These are phyloP conservation scores for Camillea tinctor DNA, from an alignment of 2,329 filamentous ascomycete genomes.

Conservation along the genomic window DNA sequence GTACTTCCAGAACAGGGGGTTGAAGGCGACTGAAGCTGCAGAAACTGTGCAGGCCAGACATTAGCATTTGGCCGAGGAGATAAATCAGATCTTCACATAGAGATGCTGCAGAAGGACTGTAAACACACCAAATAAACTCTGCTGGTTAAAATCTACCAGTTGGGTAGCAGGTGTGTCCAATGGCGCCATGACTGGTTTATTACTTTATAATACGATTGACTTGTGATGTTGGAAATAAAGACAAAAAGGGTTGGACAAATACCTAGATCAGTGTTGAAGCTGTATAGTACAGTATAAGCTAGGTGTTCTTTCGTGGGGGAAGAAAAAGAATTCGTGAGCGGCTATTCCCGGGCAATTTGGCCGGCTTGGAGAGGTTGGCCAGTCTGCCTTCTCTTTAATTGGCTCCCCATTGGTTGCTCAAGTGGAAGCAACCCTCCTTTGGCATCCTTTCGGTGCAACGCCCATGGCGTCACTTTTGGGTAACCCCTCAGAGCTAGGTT, in stretches of 20 bases:
- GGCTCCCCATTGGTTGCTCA: too few species aligned
- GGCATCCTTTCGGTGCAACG: background rate
- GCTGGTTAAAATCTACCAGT: slow-evolving; percentile 64
- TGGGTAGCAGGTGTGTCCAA: slow-evolving; percentile 37
- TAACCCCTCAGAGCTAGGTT: background rate
- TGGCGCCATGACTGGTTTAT: slow-evolving; percentile 37
- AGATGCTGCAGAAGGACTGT: background rate
- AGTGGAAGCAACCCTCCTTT: too few species aligned
- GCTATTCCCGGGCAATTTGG: background rate
- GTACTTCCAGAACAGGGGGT: slow-evolving; percentile 99
- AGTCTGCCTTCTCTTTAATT: too few species aligned
- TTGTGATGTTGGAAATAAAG: background rate
- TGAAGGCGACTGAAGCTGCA: slow-evolving; percentile 81
- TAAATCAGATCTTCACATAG: background rate
- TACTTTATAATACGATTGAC: background rate
- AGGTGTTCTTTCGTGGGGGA: background rate
- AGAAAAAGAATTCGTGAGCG: background rate
- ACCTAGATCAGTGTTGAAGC: too few species aligned
- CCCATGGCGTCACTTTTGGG: background rate
- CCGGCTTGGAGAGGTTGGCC: background rate
- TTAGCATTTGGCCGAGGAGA: slow-evolving; percentile 8
- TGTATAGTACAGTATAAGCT: background rate
- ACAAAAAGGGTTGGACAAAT: too few species aligned
- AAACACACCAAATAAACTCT: slow-evolving; percentile 62
- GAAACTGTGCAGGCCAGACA: slow-evolving; percentile 59